Conservation (phyloP, 495 filamentous ascomycete genomes). For the Aspergillus diversus region DNA sequence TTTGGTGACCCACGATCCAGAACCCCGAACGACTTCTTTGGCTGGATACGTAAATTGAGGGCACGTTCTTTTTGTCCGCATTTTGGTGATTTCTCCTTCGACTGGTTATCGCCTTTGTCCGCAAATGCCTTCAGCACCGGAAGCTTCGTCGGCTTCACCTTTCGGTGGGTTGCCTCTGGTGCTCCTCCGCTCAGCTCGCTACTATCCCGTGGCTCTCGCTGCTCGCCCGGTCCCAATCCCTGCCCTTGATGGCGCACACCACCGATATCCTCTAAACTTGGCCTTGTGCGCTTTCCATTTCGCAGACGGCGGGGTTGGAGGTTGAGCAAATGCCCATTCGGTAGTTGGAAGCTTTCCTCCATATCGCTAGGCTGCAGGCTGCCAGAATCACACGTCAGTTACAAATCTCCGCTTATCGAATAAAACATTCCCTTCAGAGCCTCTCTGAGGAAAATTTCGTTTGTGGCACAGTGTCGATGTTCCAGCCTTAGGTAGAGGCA, state of each 20-base stretch:
- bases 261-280: slow-evolving; percentile 7
- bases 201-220: not conserved
- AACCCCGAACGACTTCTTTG: slow-evolving; percentile 18
- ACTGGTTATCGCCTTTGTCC: slow-evolving; percentile 26
- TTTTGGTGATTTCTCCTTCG: slow-evolving; percentile 1
- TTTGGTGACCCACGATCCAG: slow-evolving; percentile 26
- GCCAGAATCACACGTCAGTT: slow-evolving; percentile 16
- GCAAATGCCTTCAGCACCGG: slow-evolving; percentile 32
- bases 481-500: not conserved
- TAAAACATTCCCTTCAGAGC: slow-evolving; percentile 31
- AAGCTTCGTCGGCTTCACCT: slow-evolving; percentile 37
- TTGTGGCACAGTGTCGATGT: not conserved
- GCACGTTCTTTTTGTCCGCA: slow-evolving; percentile 10
- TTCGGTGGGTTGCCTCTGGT: slow-evolving; percentile 19
- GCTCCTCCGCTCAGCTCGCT: not conserved
- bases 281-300: slow-evolving; percentile 11
- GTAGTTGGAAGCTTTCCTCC: slow-evolving; percentile 32
- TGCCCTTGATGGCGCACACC: not conserved
- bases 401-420: slow-evolving; percentile 6
- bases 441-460: not conserved
- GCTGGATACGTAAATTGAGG: not conserved
- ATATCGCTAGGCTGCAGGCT: slow-evolving; percentile 29
- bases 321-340: slow-evolving; percentile 42
- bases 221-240: not conserved
- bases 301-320: slow-evolving; percentile 33